These are phyloP conservation scores for Physcomitrellopsis africana DNA, from an alignment of 225 moss, liverwort and hornwort genomes.

Conservation along the genomic window DNA sequence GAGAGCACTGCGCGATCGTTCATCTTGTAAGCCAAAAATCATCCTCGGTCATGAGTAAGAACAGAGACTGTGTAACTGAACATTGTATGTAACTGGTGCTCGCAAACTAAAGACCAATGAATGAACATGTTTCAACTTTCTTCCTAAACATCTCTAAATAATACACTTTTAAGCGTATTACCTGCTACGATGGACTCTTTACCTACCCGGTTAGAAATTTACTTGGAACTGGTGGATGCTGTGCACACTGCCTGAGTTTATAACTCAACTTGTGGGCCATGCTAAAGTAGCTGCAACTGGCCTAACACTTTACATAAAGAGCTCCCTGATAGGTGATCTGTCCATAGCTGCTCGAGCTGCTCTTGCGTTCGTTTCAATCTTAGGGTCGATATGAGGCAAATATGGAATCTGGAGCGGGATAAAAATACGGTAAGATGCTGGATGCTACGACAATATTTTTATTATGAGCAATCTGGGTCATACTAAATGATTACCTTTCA, in stretches of 20 bases:
- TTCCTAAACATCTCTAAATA: background rate
- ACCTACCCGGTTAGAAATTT: background rate
- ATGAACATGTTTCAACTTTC: background rate
- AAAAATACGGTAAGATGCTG: conserved; percentile 17
- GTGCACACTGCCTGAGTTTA: conserved; percentile 2
- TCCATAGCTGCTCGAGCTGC: conserved; percentile 74
- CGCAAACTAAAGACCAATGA: background rate
- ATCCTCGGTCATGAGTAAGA: background rate
- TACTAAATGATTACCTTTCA: conserved; percentile 11
- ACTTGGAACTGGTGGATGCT: background rate
- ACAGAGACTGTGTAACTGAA: background rate
- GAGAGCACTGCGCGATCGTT: conserved; percentile 1
- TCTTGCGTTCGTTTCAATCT: conserved; percentile 60
- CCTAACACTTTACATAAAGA: conserved; percentile 45
- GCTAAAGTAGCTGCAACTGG: background rate
- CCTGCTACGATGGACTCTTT: conserved; percentile 4
- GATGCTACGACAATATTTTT: background rate
- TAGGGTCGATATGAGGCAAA: conserved; percentile 65
- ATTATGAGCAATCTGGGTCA: conserved; percentile 8
- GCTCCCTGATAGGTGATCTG: conserved; percentile 79
- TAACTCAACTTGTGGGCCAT: conserved; percentile 22
- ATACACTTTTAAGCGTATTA: conserved; percentile 1
- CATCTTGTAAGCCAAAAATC: background rate
- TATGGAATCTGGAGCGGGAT: conserved; percentile 62
- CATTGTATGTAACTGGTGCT: background rate